Base-by-base conservation (phyloP, 352 stramenopile genomes). In the Thraustochytrium striatum region DNA sequence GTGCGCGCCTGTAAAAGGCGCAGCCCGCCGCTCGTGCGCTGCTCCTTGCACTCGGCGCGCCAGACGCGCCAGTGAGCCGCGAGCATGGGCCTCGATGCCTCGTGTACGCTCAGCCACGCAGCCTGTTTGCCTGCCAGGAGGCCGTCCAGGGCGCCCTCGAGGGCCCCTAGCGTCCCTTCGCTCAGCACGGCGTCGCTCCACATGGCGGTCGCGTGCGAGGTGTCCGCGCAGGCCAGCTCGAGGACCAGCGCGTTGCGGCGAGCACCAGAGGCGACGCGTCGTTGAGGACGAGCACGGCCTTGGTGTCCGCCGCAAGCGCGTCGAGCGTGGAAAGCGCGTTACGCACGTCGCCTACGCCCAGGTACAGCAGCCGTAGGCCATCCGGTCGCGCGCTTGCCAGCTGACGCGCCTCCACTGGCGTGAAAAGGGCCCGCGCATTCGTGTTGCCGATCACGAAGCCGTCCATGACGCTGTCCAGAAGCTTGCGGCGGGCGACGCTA, bases 381-480 rank as follows among this genome's bases (percentile, higher is more conserved):
- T 33, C 28, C 8, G 53, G 8, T 21, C 28, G 33, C 38, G 0
- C 36, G 32, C 8, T 1, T 36, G 47, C 52, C 21, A 39, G 21
- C 28, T 35, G 19, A 30, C 52, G 11, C 28, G 44, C 44, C 36
- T 75, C 65, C 13, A 16, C 30, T 16, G 11, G 5, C 5, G 65
- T 75, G 41, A 30, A 58, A 8, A 75, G 65, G 41, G 65, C 32
- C 16, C 65, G 16, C 25, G 33, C 43, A 43, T 61, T 61, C 25
- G 65, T 75, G 65, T 75, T 75, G 28, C 65, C 65, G 25, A 75
- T 58, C 0, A 75, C 50, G 36, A 75, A 75, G 44, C 50, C 52
- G n/a, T 25, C 7, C 65, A 75, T 75, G 44, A 75, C n/a, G 30
- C 32, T 43, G 52, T 75, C 65, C 50, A 75, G 19, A 3, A 75